phyloP scores from a whole-genome alignment of 2,329 filamentous ascomycete genomes.

The Diaporthe destruens region DNA sequence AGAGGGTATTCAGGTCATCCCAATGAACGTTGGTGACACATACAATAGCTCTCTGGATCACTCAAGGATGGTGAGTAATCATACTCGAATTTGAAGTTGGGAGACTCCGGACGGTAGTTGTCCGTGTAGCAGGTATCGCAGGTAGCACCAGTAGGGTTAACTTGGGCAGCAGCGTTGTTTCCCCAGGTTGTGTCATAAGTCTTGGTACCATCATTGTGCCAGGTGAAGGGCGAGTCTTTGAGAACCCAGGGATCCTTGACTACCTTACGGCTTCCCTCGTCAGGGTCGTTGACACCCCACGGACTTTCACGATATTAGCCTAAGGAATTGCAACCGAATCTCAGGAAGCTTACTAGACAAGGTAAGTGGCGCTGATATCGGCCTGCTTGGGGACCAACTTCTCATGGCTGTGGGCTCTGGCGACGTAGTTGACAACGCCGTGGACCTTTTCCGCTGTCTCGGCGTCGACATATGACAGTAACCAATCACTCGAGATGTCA shows the following conservation, averaged over 20 bases:
- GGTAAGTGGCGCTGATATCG: constrained; percentile 57
- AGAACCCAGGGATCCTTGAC: constrained; percentile 62
- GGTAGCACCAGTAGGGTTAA: constrained; percentile 59
- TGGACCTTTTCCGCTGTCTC: constrained; percentile 59
- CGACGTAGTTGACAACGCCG: constrained; percentile 69
- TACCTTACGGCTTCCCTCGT: constrained; percentile 54
- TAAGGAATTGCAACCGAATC: neutral
- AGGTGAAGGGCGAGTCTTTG: constrained; percentile 63
- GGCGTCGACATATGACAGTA: constrained; percentile 70
- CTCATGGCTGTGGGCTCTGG: constrained; percentile 51
- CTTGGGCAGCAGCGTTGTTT: constrained; percentile 70
- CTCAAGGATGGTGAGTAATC: constrained; percentile 53
- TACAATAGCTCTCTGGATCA: constrained; percentile 58
- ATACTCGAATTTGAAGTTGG: constrained; percentile 61
- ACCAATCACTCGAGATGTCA: constrained; percentile 68
- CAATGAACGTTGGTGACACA: too few relatives aligned
- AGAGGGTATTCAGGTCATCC: constrained; percentile 58
- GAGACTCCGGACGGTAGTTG: constrained; percentile 63
- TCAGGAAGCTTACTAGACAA: constrained; percentile 60
- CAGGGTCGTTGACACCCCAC: constrained; percentile 68
- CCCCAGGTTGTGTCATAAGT: constrained; percentile 67
- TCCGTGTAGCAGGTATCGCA: constrained; percentile 54
- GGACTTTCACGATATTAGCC: constrained; percentile 50
- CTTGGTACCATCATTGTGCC: constrained; percentile 61
- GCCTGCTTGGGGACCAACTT: constrained; percentile 28